Evolutionary conservation across 2,329 filamentous ascomycete species (phyloP).

Genomic region (Neobulgaria alba): DNA sequence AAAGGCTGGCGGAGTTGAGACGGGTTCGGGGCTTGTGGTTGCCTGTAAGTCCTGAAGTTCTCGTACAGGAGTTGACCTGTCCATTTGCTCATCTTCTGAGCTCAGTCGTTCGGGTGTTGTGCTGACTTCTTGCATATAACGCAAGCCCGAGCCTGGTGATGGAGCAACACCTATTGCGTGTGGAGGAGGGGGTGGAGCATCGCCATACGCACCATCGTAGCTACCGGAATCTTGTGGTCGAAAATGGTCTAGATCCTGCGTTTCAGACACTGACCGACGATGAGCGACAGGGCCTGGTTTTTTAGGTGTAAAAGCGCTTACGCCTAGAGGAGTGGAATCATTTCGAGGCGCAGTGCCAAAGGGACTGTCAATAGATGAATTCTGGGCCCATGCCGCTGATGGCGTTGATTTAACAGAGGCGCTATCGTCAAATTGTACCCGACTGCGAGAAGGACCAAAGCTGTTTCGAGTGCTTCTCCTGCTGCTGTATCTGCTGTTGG

Average conservation of each 20-base stretch:
- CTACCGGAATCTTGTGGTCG: constrained; percentile 9
- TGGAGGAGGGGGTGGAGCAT: constrained; percentile 21
- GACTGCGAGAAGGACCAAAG: constrained; percentile 39
- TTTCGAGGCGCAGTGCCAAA: constrained; percentile 30
- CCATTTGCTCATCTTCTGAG: constrained; percentile 46
- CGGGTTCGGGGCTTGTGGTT: constrained; percentile 57
- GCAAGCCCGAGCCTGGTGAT: constrained; percentile 28
- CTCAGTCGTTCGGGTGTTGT: constrained; percentile 44
- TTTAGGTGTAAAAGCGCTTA: constrained; percentile 17
- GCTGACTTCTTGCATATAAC: constrained; percentile 37
- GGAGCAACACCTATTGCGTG: constrained; percentile 14
- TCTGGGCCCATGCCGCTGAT: constrained; percentile 30
- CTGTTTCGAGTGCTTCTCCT: constrained; percentile 50
- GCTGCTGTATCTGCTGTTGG: constrained; percentile 43
- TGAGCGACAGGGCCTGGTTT: constrained; percentile 14
- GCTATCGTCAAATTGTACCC: constrained; percentile 44
- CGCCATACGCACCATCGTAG: constrained; percentile 23
- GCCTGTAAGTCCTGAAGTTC: constrained; percentile 50
- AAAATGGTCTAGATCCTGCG: constrained; percentile 22
- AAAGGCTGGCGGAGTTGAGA: constrained; percentile 71
- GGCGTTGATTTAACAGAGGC: constrained; percentile 43
- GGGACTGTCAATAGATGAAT: constrained; percentile 11
- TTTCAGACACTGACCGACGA: constrained; percentile 28
- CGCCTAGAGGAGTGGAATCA: constrained; percentile 43
- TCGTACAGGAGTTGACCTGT: constrained; percentile 34